Evolutionary conservation across 2,329 filamentous ascomycete genomes (phyloP).

Genomic region (Trichoderma sp.): DNA sequence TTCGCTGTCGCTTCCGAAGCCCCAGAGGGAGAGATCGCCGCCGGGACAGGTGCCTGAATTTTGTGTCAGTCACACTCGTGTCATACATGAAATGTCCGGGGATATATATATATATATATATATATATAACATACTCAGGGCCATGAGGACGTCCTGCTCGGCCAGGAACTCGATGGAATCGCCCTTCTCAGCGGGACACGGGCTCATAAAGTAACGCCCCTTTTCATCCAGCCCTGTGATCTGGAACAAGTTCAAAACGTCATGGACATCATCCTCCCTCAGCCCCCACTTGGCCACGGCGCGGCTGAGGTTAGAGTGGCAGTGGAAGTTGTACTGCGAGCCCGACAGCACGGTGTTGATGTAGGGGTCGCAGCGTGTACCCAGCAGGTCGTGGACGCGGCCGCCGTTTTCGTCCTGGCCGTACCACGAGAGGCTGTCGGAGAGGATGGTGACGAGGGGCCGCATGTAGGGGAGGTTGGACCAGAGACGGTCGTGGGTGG

Average conservation of each 20-base stretch:
- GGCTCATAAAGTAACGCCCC: slow-evolving; percentile 74
- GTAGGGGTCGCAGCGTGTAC: slow-evolving; percentile 82
- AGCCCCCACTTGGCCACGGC: slow-evolving; percentile 67
- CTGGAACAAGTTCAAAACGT: slow-evolving; percentile 84
- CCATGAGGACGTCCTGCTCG: slow-evolving; percentile 69
- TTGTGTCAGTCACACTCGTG: not conserved
- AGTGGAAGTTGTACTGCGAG: slow-evolving; percentile 75
- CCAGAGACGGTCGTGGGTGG: slow-evolving; percentile 71
- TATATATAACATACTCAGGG: slow-evolving; percentile 42
- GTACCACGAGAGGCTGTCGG: slow-evolving; percentile 63
- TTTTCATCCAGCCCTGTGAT: slow-evolving; percentile 72
- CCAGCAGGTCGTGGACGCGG: slow-evolving; percentile 72
- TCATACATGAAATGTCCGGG: not conserved
- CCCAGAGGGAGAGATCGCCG: slow-evolving; percentile 78
- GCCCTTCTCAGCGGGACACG: slow-evolving; percentile 51
- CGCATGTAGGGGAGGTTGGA: slow-evolving; percentile 73
- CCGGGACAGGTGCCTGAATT: slow-evolving; percentile 66
- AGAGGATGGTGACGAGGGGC: slow-evolving; percentile 67
- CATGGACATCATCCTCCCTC: slow-evolving; percentile 72
- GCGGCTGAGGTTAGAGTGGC: slow-evolving; percentile 75
- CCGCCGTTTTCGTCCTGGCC: slow-evolving; percentile 61
- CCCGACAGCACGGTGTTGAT: slow-evolving; percentile 70
- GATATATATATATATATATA: not conserved
- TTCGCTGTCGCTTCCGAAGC: slow-evolving; percentile 66
- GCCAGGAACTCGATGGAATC: slow-evolving; percentile 75